Percentiles rank a stretch among this genome's conserved stretches.
Conservation (phyloP, 179 eudicot genomes). For the Beta lomatogona region DNA sequence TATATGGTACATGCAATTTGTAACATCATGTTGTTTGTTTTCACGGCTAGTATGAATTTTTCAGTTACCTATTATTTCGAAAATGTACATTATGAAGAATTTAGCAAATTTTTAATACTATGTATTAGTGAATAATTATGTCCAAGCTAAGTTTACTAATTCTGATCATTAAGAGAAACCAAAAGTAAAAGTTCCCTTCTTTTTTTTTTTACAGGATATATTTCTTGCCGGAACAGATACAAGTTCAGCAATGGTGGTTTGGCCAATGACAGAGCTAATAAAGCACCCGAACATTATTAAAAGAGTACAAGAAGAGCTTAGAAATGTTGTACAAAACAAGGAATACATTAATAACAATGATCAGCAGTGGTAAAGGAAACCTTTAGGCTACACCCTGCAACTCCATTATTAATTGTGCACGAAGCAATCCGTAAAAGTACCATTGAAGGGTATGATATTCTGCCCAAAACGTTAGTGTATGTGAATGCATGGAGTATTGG, state of each 20-base stretch:
- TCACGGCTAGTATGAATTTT: too few relatives aligned
- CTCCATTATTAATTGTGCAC: constrained; percentile 14
- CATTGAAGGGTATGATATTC: constrained; percentile 26
- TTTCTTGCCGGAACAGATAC: constrained; percentile 27
- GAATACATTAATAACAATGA: constrained; percentile 19
- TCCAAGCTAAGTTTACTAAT: too few relatives aligned
- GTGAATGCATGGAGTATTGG: constrained; percentile 23
- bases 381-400: constrained; percentile 24
- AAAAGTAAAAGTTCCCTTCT: too few relatives aligned
- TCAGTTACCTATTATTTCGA: too few relatives aligned
- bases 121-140: too few relatives aligned
- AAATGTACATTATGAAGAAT: too few relatives aligned
- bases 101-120: too few relatives aligned
- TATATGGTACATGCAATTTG: too few relatives aligned
- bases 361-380: constrained; percentile 30
- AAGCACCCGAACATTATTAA: constrained; percentile 20
- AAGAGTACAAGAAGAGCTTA: constrained; percentile 21
- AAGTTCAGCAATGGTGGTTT: constrained; percentile 8
- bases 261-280: constrained; percentile 19
- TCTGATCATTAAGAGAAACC: too few relatives aligned
- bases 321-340: constrained; percentile 2
- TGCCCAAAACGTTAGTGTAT: constrained; percentile 14
- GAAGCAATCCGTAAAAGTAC: constrained; percentile 15
- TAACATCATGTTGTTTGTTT: too few relatives aligned
- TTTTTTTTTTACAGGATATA: constrained; percentile 12